A percentile compares a stretch with the other conserved stretches of the same genome.
phyloP scores from a whole-genome alignment of 2,329 filamentous ascomycete species.

The Ophiosphaerella korrae region DNA sequence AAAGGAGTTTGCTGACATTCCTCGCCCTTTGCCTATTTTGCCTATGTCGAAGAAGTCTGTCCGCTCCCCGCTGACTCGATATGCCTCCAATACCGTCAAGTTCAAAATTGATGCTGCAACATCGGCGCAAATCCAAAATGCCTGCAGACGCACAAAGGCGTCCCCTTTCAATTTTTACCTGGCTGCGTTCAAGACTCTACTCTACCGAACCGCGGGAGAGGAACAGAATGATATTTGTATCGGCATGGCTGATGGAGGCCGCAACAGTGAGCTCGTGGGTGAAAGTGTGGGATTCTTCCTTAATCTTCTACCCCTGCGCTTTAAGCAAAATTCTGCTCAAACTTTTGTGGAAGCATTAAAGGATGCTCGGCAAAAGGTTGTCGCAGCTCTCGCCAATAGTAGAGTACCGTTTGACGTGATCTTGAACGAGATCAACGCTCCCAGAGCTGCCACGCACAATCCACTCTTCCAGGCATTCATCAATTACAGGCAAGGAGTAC shows the following conservation, averaged over 20 bases:
- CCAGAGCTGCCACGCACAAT: slow-evolving; percentile 25
- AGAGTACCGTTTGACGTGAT: slow-evolving; percentile 45
- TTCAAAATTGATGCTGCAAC: neutral
- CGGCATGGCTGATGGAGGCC: slow-evolving; percentile 49
- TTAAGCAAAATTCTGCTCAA: slow-evolving; percentile 13
- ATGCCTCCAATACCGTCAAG: slow-evolving; percentile 5
- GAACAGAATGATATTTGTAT: slow-evolving; percentile 46
- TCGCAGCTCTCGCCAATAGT: no score
- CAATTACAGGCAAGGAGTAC: slow-evolving; percentile 30
- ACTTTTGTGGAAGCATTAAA: slow-evolving; percentile 21
- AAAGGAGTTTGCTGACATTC: no score
- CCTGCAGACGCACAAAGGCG: slow-evolving; percentile 26
- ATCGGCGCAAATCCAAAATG: slow-evolving; percentile 25
- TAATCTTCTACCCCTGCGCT: slow-evolving; percentile 45
- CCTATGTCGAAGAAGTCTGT: no score
- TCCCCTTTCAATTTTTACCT: slow-evolving; percentile 57
- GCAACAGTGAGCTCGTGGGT: slow-evolving; percentile 29
- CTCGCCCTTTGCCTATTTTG: no score
- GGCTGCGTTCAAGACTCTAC: slow-evolving; percentile 43
- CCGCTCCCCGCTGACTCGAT: no score
- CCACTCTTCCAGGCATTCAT: slow-evolving; percentile 47
- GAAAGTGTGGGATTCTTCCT: slow-evolving; percentile 25
- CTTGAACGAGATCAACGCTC: slow-evolving; percentile 32
- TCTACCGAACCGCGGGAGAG: neutral
- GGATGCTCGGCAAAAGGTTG: slow-evolving; percentile 15